Percentiles rank a stretch among this genome's conserved stretches.
phyloP scores from a whole-genome alignment of 768 basidiomycete species.

The Tulasnella sp. region DNA sequence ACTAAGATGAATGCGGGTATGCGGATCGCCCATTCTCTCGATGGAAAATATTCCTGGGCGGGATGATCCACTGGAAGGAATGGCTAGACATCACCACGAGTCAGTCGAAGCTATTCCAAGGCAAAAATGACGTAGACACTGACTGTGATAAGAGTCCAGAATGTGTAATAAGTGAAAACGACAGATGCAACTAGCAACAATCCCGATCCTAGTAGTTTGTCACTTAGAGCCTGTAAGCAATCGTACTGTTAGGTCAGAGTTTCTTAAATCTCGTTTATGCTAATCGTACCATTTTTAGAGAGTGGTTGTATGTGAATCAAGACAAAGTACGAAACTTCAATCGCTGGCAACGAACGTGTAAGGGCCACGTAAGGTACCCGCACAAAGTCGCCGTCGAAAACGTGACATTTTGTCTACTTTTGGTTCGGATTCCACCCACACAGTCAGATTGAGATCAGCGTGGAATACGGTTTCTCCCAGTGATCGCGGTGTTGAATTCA shows the following conservation, averaged over 20 bases:
- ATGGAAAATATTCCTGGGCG: slow-evolving; percentile 66
- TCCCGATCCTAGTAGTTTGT: slow-evolving; percentile 62
- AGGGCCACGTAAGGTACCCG: too few species aligned
- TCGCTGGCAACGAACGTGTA: too few species aligned
- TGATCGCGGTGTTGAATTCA: too few species aligned
- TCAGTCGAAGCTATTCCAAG: slow-evolving; percentile 14
- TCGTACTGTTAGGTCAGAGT: neutral
- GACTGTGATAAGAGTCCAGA: slow-evolving; percentile 81
- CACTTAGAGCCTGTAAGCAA: slow-evolving; percentile 49
- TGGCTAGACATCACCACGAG: slow-evolving; percentile 40
- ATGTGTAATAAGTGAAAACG: slow-evolving; percentile 81
- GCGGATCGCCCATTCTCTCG: slow-evolving; percentile 85
- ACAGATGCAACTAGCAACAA: slow-evolving; percentile 69
- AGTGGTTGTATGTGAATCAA: neutral
- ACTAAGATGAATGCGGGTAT: slow-evolving; percentile 75
- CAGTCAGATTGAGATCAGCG: too few species aligned
- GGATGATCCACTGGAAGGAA: slow-evolving; percentile 67
- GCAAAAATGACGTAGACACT: neutral
- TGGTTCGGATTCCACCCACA: too few species aligned
- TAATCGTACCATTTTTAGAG: neutral
- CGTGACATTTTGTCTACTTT: too few species aligned
- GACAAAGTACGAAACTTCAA: too few species aligned
- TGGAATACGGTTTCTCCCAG: too few species aligned
- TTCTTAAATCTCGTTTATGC: neutral
- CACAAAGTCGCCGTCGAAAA: too few species aligned